Evolutionary conservation across 2,329 filamentous ascomycete genomes (phyloP).

Genomic region (Purpureocillium takamizusanense): DNA sequence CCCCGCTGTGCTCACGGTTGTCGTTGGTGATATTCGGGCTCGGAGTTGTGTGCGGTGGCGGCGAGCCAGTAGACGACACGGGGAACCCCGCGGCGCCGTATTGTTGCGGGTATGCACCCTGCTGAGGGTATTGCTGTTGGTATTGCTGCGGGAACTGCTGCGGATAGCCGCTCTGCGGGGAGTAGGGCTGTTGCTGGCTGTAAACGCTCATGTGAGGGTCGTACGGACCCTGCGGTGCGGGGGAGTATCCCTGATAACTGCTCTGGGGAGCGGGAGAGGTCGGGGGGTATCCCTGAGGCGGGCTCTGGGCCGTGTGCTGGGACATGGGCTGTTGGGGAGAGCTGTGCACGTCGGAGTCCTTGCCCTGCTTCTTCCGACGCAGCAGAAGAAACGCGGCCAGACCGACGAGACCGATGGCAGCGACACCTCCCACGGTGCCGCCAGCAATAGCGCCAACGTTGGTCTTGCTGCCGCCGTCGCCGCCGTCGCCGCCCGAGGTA

Average conservation of each 20-base stretch:
- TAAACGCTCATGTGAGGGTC: conserved; percentile 9
- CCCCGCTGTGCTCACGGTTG: neutral
- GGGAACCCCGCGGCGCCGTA: conserved; percentile 3
- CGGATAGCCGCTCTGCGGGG: conserved; percentile 5
- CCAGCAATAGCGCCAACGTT: conserved; percentile 35
- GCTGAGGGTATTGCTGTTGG: conserved; percentile 1
- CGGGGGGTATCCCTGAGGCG: conserved; percentile 14
- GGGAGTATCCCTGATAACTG: conserved; percentile 3
- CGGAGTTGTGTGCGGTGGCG: conserved; percentile 19
- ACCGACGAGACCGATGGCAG: conserved; percentile 28
- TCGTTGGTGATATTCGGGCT: conserved; percentile 17
- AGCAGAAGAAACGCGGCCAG: conserved; percentile 30
- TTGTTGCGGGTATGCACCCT: conserved; percentile 4
- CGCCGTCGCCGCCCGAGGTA: conserved; percentile 13
- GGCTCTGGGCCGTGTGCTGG: conserved; percentile 12
- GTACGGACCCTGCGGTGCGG: conserved; percentile 1
- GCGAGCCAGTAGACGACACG: conserved; percentile 11
- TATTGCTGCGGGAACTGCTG: conserved; percentile 12
- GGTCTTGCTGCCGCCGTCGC: conserved; percentile 17
- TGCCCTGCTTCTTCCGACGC: conserved; percentile 22
- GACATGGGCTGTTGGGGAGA: conserved; percentile 11
- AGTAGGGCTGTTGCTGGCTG: conserved; percentile 9
- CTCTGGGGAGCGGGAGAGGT: conserved; percentile 4
- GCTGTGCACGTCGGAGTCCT: conserved; percentile 4
- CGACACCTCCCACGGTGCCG: conserved; percentile 37